These are phyloP conservation scores for Venturia effusa DNA, from an alignment of 2,329 filamentous ascomycete genomes.

Conservation along the genomic window DNA sequence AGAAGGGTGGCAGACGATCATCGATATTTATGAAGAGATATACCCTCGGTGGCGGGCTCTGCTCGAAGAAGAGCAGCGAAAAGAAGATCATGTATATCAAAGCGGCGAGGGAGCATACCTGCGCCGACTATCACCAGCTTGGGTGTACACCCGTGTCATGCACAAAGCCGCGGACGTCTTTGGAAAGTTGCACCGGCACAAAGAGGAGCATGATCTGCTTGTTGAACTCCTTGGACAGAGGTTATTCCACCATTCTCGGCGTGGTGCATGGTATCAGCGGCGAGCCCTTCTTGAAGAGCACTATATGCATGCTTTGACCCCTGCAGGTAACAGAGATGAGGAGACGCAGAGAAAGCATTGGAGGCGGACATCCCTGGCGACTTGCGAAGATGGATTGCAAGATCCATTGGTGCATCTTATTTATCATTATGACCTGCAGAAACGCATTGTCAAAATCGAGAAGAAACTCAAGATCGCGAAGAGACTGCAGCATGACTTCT, in stretches of 20 bases:
- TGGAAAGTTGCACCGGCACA: slow-evolving; percentile 71
- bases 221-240: slow-evolving; percentile 66
- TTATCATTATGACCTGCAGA: slow-evolving; percentile 89
- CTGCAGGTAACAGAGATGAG: slow-evolving; percentile 33
- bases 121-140: slow-evolving; percentile 78
- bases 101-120: slow-evolving; percentile 82
- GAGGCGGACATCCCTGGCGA: slow-evolving; percentile 63
- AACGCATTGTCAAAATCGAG: slow-evolving; percentile 84
- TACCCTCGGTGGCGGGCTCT: slow-evolving; percentile 72
- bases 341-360: slow-evolving; percentile 70
- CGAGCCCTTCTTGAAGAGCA: slow-evolving; percentile 91
- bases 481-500: slow-evolving; percentile 84
- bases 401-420: slow-evolving; percentile 85
- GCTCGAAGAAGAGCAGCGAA: slow-evolving; percentile 62
- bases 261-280: slow-evolving; percentile 91
- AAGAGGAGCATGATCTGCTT: slow-evolving; percentile 63
- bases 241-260: slow-evolving; percentile 73
- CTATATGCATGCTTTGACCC: slow-evolving; percentile 64
- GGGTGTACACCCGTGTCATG: slow-evolving; percentile 86
- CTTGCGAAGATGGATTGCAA: slow-evolving; percentile 78
- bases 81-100: slow-evolving; percentile 64
- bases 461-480: slow-evolving; percentile 71
- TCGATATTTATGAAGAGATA: slow-evolving; percentile 62
- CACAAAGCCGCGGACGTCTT: slow-evolving; percentile 76
- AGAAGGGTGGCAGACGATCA: slow-evolving; percentile 53